Base-by-base conservation (phyloP, 2,329 filamentous ascomycete species). In the Tolypocladium amazonense region DNA sequence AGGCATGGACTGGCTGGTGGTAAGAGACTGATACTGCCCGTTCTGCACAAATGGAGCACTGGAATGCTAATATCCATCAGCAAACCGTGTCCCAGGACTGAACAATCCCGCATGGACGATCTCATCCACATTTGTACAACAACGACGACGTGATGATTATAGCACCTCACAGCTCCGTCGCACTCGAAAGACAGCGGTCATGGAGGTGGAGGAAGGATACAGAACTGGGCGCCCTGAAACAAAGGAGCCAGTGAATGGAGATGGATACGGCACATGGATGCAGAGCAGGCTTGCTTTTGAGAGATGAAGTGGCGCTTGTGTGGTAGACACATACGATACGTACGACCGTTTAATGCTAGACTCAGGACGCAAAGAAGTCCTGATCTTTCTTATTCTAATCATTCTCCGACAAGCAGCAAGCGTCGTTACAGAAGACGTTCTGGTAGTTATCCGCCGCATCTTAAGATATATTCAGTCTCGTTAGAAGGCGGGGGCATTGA, bases 1-100 rank as follows among this genome's bases (percentile, higher is more conserved):
- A 76, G 94, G 94, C 62, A 99, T 99, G 94, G 94, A 99, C 76
- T 99, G 94, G 94, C 80, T 99, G 72, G 92, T 95, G 81, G 90
- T 93, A 76, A 75, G 81, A 79, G 58, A 39, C n/a, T 20, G 15
- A 25, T 30, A n/a, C 53, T n/a, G 1, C 25, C 23, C 45, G 14
- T 11, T 23, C n/a, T 47, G 18, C 38, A 41, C 2, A 3, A 30
- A 14, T 5, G 20, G 20, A 20, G n/a, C 27, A 35, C 30, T 5
- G 30, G 30, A 3, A 53, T n/a, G 53, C 59, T 60, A 33, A 60
- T 33, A 9, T 9, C n/a, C 20, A 11, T 5, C 53, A 74, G 72
- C 71, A 73, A 74, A 74, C 72, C 52, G 72, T 74, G 37, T 68
- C 66, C 41, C 70, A 72, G 61, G 72, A 74, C 38, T 74, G 67